Conservation (phyloP, 1,139 yeast species). For the Magnusiomyces tetraspermus region DNA sequence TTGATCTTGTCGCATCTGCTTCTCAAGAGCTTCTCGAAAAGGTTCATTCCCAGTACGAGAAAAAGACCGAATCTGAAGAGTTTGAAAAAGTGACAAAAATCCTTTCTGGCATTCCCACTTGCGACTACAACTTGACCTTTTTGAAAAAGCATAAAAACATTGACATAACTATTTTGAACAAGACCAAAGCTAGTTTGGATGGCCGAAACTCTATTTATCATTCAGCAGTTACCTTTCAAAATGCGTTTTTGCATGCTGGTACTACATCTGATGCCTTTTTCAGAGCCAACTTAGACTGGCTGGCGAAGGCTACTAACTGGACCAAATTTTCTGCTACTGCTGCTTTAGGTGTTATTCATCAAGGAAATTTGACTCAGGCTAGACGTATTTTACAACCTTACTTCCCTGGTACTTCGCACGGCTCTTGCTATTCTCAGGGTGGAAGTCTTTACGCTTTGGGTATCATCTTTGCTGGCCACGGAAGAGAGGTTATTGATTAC, state of each 20-base stretch:
- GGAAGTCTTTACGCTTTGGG: constrained; percentile 94
- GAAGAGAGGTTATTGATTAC: constrained; percentile 76
- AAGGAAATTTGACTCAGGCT: constrained; percentile 90
- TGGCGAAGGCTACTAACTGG: constrained; percentile 96
- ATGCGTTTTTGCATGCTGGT: constrained; percentile 93
- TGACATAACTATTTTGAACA: constrained; percentile 71
- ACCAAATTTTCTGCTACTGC: constrained; percentile 97
- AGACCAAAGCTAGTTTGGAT: constrained; percentile 72
- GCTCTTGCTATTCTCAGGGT: constrained; percentile 72
- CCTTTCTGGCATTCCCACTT: constrained; percentile 86
- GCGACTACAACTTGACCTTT: constrained; percentile 87
- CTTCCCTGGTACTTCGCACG: constrained; percentile 63
- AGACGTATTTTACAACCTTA: constrained; percentile 81
- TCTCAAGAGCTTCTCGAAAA: constrained; percentile 80
- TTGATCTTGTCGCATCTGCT: constrained; percentile 85
- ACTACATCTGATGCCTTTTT: constrained; percentile 93
- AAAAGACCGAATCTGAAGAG: constrained; percentile 29
- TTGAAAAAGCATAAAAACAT: constrained; percentile 79
- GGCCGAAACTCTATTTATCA: constrained; percentile 93
- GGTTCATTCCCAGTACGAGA: constrained; percentile 40
- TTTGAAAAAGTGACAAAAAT: constrained; percentile 50
- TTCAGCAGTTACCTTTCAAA: constrained; percentile 89
- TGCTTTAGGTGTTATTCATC: constrained; percentile 94
- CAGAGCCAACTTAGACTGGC: constrained; percentile 87
- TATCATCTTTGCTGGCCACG: constrained; percentile 91